A percentile compares a stretch with the other conserved stretches of the same genome.
These are phyloP conservation scores for Thermochaetoides thermophila DNA, from an alignment of 495 filamentous ascomycete species.

Conservation along the genomic window DNA sequence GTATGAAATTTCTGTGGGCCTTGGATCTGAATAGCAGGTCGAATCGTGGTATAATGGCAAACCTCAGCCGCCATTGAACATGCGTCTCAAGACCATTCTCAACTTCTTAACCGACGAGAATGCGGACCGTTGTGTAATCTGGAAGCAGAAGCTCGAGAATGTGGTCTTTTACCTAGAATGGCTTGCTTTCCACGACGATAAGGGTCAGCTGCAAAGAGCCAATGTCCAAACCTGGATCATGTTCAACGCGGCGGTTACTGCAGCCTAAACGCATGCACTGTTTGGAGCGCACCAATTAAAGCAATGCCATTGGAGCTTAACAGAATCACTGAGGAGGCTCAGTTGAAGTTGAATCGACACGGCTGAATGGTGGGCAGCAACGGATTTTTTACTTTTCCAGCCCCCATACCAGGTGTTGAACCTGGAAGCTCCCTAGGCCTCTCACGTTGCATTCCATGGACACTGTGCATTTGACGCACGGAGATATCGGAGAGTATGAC, in stretches of 20 bases:
- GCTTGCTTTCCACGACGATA: slow-evolving; percentile 9
- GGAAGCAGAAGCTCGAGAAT: slow-evolving; percentile 10
- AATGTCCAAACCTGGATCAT: slow-evolving; percentile 5
- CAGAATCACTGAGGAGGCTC: slow-evolving; percentile 2
- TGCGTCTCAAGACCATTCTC: slow-evolving; percentile 11
- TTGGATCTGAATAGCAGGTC: slow-evolving; percentile 9
- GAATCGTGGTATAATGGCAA: slow-evolving; percentile 11
- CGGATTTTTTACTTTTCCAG: slow-evolving; percentile 10
- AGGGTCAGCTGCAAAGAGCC: slow-evolving; percentile 8
- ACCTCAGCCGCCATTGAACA: slow-evolving; percentile 12
- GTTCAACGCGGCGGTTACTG: slow-evolving; percentile 12
- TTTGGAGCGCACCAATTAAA: slow-evolving; percentile 14
- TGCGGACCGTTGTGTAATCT: slow-evolving; percentile 15
- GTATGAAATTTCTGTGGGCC: not conserved
- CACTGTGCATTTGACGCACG: too few relatives aligned
- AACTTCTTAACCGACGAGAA: slow-evolving; percentile 22
- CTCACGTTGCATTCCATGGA: too few relatives aligned
- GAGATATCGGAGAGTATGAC: too few relatives aligned
- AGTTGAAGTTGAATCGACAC: slow-evolving; percentile 12
- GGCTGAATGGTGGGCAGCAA: slow-evolving; percentile 6
- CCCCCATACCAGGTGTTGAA: too few relatives aligned
- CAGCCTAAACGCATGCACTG: slow-evolving; percentile 12
- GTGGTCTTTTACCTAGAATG: slow-evolving; percentile 15
- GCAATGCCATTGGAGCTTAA: slow-evolving; percentile 5
- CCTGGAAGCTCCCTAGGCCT: too few relatives aligned